Base-by-base conservation (phyloP, 495 filamentous ascomycete species). In the Cetradonia linearis region DNA sequence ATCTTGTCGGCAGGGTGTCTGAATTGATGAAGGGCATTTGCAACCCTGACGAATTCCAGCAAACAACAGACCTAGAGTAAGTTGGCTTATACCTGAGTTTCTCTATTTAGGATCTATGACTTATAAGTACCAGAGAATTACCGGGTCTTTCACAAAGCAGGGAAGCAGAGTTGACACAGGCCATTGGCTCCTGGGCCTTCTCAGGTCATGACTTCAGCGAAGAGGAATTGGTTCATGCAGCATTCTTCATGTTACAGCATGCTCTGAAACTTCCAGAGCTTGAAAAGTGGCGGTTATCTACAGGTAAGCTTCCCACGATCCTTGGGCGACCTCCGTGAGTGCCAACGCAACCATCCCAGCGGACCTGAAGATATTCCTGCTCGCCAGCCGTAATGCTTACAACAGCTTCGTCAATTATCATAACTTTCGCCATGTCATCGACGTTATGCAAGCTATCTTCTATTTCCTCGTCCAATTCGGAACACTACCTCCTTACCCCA, bases 381-480 rank as follows among this genome's bases (percentile, higher is more conserved):
- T 91, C 48, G 89, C 91, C 63, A 87, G 89, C 68, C 84, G 89
- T 55, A 82, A 83, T 50, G 86, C 94, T 18, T 97, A 98, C 73
- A 96, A 96, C 68, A 83, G 81, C 54, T 95, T 95, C 70, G 89
- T 98, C 40, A 87, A 92, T n/a, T 98, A 97, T 68, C 93, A 98
- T 74, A 98, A 98, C 70, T 98, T 96, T 71, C 89, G 93, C 53
- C 93, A 98, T 70, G 93, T 94, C 8, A 83, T 93, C 55, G 93
- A 98, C 75, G 93, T 98, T 42, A 78, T 96, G 66, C 93, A 98
- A 72, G 94, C 93, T 4, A 79, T 87, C 42, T 98, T 96, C 71
- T 85, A 86, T 73, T 95, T 96, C 67, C 78, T 98, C n/a, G 76
- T 96, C 55, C 81, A 82, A 48, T 85, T 96, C 48, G 87, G 87